Evolutionary conservation across 169 alveolate genomes (phyloP), one percentile per base, ranked within the genome.

Genomic region (Fabrea salina): DNA sequence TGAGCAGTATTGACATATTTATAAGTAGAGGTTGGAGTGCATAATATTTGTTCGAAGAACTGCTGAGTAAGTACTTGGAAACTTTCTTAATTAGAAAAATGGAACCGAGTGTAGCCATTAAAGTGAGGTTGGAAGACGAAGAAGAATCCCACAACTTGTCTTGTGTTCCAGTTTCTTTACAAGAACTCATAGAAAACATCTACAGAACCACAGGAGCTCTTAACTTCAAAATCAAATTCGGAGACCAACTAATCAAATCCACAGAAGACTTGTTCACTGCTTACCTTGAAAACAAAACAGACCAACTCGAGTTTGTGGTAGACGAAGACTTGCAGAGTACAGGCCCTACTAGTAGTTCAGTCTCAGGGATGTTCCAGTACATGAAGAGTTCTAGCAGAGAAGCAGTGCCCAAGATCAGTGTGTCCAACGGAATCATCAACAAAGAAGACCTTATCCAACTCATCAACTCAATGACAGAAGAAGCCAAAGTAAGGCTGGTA

Each of bases 201-300:
- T 61, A 61, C 50, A 61, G 50, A 1, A 61, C 16, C 0, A 61
- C 74, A 33, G 74, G 74, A 16, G 74, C 74, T 61, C 54, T 61
- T n/a, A 22, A 61, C 41, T 61, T 61, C 50, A 61, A 1, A 35
- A 51, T 61, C 2, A n/a, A n/a, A 27, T 61, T 61, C 74, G n/a
- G 50, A 11, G 74, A 61, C 25, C 22, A 2, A 11, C 51, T 13
- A 11, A 61, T 61, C 74, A 61, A 61, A 27, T 35, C n/a, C 74
- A 13, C 13, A 16, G 25, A 22, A 11, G 74, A 61, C 25, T 61
- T 61, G 3, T 37, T 30, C 74, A 61, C 74, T 7, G 74, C 74
- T 61, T 61, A 61, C 50, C 74, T 61, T 25, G 74, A 61, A 61
- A 61, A 61, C 3, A 61, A 37, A 37, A 51, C 32, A 22, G n/a